phyloP scores from a whole-genome alignment of 2,329 filamentous ascomycete genomes.

The Amauroascus verrucosus region DNA sequence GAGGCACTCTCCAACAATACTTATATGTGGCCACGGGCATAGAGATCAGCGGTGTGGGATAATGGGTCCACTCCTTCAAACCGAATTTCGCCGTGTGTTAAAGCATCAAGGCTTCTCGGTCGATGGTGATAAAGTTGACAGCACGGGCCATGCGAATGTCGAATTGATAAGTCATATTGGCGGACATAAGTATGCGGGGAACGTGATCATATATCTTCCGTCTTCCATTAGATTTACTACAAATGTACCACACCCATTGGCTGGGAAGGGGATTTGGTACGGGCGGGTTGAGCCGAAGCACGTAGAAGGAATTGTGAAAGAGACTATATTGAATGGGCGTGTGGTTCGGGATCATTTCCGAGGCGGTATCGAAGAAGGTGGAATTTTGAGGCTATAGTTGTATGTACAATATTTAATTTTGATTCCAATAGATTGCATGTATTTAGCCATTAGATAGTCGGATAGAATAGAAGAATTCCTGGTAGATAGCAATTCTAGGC shows the following conservation, averaged over 20 bases:
- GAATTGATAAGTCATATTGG: constrained; percentile 68
- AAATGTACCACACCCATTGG: constrained; percentile 19
- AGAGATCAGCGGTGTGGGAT: constrained; percentile 75
- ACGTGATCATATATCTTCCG: constrained; percentile 71
- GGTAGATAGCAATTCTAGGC: too few species aligned
- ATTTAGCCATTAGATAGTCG: too few species aligned
- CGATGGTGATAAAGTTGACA: constrained; percentile 21
- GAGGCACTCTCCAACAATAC: constrained; percentile 47
- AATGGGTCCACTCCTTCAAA: constrained; percentile 61
- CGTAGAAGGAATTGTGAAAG: constrained; percentile 78
- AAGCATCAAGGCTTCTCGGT: constrained; percentile 23
- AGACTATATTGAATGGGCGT: constrained; percentile 78
- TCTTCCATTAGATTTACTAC: constrained; percentile 21
- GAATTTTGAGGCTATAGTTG: constrained; percentile 55
- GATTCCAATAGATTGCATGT: too few species aligned
- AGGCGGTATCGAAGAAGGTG: constrained; percentile 71
- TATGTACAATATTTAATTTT: background rate
- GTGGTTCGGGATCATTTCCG: constrained; percentile 72
- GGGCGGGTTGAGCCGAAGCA: constrained; percentile 73
- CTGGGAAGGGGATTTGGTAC: constrained; percentile 61
- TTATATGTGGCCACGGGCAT: constrained; percentile 80
- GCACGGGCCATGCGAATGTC: constrained; percentile 29
- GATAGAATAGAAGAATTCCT: too few species aligned
- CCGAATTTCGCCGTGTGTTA: constrained; percentile 52
- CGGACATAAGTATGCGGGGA: constrained; percentile 90